Conservation (phyloP, 2,329 filamentous ascomycete genomes). For the Emmonsia crescens region DNA sequence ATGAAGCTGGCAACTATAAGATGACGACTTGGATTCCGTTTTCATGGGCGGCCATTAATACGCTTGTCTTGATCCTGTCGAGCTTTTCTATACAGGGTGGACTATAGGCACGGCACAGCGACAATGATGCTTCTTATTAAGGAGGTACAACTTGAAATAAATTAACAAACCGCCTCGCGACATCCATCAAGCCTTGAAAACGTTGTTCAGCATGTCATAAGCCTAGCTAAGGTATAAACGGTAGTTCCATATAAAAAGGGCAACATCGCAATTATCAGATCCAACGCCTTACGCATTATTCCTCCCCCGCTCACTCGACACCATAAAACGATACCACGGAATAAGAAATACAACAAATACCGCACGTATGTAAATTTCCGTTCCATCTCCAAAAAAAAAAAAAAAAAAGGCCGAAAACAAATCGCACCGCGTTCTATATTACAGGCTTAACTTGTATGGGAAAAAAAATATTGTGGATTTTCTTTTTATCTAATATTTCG, state of each 20-base stretch:
- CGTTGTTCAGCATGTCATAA: neutral
- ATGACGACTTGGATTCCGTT: slow-evolving; percentile 95
- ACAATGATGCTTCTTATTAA: neutral
- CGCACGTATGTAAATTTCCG: neutral
- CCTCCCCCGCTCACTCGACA: neutral
- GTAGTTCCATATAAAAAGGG: neutral
- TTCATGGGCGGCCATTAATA: slow-evolving; percentile 76
- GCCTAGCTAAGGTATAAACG: neutral
- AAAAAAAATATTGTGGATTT: neutral
- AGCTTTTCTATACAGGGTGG: slow-evolving; percentile 91
- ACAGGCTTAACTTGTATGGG: neutral
- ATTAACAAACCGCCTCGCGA: neutral
- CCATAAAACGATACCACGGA: neutral
- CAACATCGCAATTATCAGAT: neutral
- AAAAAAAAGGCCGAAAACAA: neutral
- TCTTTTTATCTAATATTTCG: slow-evolving; percentile 28
- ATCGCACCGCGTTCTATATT: neutral
- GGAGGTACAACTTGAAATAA: neutral
- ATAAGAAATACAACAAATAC: neutral
- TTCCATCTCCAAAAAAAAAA: neutral
- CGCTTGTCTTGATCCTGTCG: slow-evolving; percentile 70
- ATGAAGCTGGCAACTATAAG: slow-evolving; percentile 68
- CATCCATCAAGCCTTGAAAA: neutral
- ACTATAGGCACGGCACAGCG: slow-evolving; percentile 41
- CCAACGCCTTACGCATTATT: neutral